phyloP scores from a whole-genome alignment of 495 filamentous ascomycete species.

The Xylaria flabelliformis region DNA sequence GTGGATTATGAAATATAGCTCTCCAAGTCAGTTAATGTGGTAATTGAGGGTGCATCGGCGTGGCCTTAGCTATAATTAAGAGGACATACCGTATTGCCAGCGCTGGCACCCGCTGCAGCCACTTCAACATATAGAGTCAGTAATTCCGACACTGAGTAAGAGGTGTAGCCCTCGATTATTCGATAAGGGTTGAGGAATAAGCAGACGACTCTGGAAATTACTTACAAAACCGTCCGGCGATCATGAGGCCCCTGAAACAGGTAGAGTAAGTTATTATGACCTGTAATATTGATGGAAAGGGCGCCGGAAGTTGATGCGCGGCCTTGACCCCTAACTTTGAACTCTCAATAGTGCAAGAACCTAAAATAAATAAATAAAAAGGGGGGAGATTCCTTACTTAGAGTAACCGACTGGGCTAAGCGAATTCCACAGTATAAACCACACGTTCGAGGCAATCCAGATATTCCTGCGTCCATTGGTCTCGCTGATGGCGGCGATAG shows the following conservation, averaged over 20 bases:
- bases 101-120: conserved; percentile 44
- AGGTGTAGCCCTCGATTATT: neutral
- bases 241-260: conserved; percentile 32
- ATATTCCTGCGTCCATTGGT: conserved; percentile 44
- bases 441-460: conserved; percentile 41
- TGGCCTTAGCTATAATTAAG: neutral
- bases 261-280: neutral
- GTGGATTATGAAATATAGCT: neutral
- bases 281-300: neutral
- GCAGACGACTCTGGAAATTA: neutral
- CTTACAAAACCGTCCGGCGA: conserved; percentile 39
- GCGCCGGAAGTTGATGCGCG: neutral
- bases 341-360: neutral
- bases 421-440: conserved; percentile 46
- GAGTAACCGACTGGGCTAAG: conserved; percentile 46
- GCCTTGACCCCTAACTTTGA: neutral
- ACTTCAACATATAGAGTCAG: conserved; percentile 17
- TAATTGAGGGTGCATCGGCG: neutral
- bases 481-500: conserved; percentile 49
- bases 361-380: neutral
- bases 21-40: neutral
- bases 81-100: conserved; percentile 34
- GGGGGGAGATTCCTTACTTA: conserved; percentile 15
- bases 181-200: neutral
- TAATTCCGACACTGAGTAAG: neutral